Base-by-base conservation (phyloP, 768 basidiomycete species). In the Calocybe cyanea region DNA sequence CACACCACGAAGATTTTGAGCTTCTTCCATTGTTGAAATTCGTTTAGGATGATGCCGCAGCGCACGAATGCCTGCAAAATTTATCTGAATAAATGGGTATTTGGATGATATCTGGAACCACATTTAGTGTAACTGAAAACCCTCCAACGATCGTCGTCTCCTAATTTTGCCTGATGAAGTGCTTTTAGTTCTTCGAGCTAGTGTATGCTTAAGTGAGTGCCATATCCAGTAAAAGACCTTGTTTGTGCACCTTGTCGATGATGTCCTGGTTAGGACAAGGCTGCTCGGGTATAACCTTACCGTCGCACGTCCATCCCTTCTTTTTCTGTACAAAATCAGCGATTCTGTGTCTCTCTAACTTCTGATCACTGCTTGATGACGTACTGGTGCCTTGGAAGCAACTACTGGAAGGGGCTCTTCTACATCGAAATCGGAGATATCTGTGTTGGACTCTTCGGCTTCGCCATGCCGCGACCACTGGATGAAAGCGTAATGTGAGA, bases 261-360 rank as follows among this genome's bases (percentile, higher is more conserved):
- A 92, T 75, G 54, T 83, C 77, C 59, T 89, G 83, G 57, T 92
- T 92, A 2, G 70, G 68, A 47, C 78, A 81, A 3, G 57, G 57
- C 1, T 43, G 55, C 11, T 49, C 54, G 46, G 57, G 62, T 1
- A 48, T 56, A 20, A 68, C 67, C 52, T 74, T 76, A 13, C 64
- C 64, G 51, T 90, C 85, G 57, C 84, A 86, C 11, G 78, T 65
- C 63, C 78, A 90, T n/a, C 78, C 79, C 83, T 87, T 35, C n/a
- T n/a, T n/a, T n/a, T n/a, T n/a, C n/a, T n/a, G n/a, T n/a, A n/a
- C n/a, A n/a, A n/a, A n/a, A 35, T 5, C 13, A 35, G 5, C 13
- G 7, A 35, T 28, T 28, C 25, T 28, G 5, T 28, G 11, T 11
- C 11, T 28, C 11, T 6, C 25, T 11, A 28, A 28, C 6, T 28